A percentile compares a stretch with the other conserved stretches of the same genome.
Conservation (phyloP, 805 yeast species). For the Candida oleophila region DNA sequence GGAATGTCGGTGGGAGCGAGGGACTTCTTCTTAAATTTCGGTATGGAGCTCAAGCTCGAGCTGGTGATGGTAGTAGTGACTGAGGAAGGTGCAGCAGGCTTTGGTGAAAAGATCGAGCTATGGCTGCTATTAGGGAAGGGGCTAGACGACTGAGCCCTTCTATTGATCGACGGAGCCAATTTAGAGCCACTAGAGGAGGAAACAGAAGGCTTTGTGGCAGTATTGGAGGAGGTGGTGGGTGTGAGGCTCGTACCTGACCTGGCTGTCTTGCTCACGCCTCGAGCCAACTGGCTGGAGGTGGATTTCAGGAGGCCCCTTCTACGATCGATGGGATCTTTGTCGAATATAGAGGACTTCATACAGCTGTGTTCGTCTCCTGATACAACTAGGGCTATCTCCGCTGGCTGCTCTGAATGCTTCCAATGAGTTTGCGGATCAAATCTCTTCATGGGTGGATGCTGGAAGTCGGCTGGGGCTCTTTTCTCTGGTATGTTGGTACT, state of each 20-base stretch:
- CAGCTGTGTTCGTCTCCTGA: neutral
- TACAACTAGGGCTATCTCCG: no score
- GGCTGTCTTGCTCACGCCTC: neutral
- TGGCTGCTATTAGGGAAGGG: conserved; percentile 13
- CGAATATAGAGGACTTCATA: conserved; percentile 34
- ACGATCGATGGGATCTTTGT: conserved; percentile 13
- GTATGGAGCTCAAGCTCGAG: conserved; percentile 1
- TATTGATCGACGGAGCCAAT: conserved; percentile 4
- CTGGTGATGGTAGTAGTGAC: neutral
- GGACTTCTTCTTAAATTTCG: conserved; percentile 2
- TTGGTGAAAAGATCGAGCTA: conserved; percentile 1
- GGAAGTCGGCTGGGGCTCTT: no score
- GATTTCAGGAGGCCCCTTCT: conserved; percentile 1
- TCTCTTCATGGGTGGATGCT: no score
- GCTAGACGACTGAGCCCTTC: conserved; percentile 15
- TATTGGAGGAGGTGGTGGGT: neutral
- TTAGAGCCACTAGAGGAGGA: no score
- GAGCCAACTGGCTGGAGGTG: neutral
- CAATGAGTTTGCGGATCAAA: no score
- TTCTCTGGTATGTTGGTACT: neutral
- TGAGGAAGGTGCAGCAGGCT: neutral
- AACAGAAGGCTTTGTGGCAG: no score
- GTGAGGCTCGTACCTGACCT: neutral
- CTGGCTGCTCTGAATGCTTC: no score
- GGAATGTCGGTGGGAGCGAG: neutral